phyloP scores from a whole-genome alignment of 495 filamentous ascomycete genomes.

The Parathielavia appendiculata region DNA sequence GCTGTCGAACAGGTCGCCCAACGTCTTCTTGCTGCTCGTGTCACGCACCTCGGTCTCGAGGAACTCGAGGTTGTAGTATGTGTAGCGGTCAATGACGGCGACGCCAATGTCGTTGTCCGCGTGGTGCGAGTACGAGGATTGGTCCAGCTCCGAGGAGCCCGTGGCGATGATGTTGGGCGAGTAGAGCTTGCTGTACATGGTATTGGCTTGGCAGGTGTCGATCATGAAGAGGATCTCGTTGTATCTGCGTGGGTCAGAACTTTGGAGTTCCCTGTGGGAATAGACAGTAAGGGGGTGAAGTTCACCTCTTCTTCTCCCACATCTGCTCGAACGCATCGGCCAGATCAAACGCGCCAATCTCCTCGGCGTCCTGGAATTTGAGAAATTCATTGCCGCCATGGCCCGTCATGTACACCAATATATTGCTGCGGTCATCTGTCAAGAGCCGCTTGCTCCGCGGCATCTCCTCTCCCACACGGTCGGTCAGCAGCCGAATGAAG shows the following conservation, averaged over 20 bases:
- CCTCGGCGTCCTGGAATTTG: slow-evolving; percentile 97
- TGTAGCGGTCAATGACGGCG: slow-evolving; percentile 96
- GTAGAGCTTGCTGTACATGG: slow-evolving; percentile 97
- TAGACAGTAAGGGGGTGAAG: not conserved
- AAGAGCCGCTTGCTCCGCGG: slow-evolving; percentile 86
- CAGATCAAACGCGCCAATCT: slow-evolving; percentile 92
- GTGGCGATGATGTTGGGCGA: slow-evolving; percentile 96
- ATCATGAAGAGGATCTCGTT: slow-evolving; percentile 99
- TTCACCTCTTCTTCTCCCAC: slow-evolving; percentile 96
- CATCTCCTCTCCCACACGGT: slow-evolving; percentile 87
- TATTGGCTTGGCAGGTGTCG: slow-evolving; percentile 98
- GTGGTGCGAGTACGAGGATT: slow-evolving; percentile 93
- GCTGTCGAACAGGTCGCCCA: slow-evolving; percentile 92
- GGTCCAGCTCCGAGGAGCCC: slow-evolving; percentile 85
- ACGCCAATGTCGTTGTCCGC: slow-evolving; percentile 96
- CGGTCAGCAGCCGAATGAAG: slow-evolving; percentile 92
- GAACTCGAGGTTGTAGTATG: slow-evolving; percentile 97
- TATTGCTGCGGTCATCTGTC: slow-evolving; percentile 91
- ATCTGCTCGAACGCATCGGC: slow-evolving; percentile 99
- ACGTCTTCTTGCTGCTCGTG: slow-evolving; percentile 71
- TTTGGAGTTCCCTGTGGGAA: not conserved
- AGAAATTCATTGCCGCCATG: slow-evolving; percentile 98
- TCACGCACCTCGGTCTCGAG: slow-evolving; percentile 85
- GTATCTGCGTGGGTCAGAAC: slow-evolving; percentile 49
- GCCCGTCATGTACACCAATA: slow-evolving; percentile 97